Conservation (phyloP, 495 filamentous ascomycete genomes). For the Penicillium paxilli region DNA sequence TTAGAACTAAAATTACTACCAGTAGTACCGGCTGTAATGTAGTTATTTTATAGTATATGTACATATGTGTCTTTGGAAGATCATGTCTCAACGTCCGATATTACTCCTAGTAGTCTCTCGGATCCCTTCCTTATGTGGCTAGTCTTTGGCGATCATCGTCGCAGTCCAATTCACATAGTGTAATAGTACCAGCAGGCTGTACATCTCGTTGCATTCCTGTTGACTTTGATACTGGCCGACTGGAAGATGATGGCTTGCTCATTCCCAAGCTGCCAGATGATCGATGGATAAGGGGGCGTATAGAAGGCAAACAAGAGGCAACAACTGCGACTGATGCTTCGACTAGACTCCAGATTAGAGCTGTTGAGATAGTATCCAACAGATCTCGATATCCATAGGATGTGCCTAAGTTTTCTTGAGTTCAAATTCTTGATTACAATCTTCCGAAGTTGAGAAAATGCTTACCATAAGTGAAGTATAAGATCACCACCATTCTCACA, state of each 20-base stretch:
- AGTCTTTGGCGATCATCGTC: neutral
- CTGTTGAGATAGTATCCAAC: conserved; percentile 13
- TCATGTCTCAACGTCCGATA: too few relatives aligned
- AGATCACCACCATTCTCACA: conserved; percentile 5
- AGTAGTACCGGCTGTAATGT: too few relatives aligned
- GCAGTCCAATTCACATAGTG: neutral
- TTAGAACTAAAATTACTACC: too few relatives aligned
- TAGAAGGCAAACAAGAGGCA: conserved; percentile 8
- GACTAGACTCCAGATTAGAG: conserved; percentile 12
- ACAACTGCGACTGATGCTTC: conserved; percentile 16
- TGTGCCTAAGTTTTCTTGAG: neutral
- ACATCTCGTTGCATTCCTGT: neutral
- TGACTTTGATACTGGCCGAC: neutral
- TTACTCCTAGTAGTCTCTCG: too few relatives aligned
- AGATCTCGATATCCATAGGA: conserved; percentile 10
- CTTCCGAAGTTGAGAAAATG: neutral
- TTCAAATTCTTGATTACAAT: neutral
- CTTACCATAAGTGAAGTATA: conserved; percentile 9
- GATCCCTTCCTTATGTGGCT: too few relatives aligned
- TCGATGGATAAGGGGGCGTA: conserved; percentile 6
- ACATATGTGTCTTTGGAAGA: too few relatives aligned
- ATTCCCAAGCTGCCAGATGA: conserved; percentile 18
- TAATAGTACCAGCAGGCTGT: neutral
- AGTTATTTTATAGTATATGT: too few relatives aligned
- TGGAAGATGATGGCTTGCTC: neutral